Conservation (phyloP, 106 monocot genomes). For the Allium cepa region DNA sequence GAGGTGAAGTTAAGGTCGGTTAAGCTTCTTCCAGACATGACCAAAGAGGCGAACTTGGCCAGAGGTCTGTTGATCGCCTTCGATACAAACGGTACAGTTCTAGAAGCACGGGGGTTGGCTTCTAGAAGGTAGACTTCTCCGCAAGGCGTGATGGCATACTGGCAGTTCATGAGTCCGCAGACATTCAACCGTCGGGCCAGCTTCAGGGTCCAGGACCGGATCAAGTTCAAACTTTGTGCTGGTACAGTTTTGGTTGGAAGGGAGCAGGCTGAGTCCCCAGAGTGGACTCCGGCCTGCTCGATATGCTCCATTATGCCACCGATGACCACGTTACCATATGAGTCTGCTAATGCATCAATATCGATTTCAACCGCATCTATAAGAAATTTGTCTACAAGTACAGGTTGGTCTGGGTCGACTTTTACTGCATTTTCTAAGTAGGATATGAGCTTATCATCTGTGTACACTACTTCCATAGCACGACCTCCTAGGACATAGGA, state of each 20-base stretch:
- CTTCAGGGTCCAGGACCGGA: conserved; percentile 71
- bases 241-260: conserved; percentile 89
- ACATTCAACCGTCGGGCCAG: conserved; percentile 71
- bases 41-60: conserved; percentile 89
- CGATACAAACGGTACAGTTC: conserved; percentile 94
- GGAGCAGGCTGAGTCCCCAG: conserved; percentile 93
- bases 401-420: conserved; percentile 91
- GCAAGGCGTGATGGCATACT: conserved; percentile 82
- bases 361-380: conserved; percentile 90
- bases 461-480: conserved; percentile 96
- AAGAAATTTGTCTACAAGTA: conserved; percentile 85
- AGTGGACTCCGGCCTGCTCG: conserved; percentile 97
- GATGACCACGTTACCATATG: conserved; percentile 79
- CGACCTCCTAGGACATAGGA: conserved; percentile 95
- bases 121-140: conserved; percentile 84
- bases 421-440: conserved; percentile 91
- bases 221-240: conserved; percentile 39
- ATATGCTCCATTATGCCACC: conserved; percentile 99
- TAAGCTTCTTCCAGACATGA: conserved; percentile 88
- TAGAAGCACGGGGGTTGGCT: conserved; percentile 94
- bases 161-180: conserved; percentile 97
- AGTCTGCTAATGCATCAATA: conserved; percentile 89
- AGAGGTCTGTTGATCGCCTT: conserved; percentile 95
- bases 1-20: conserved; percentile 51
- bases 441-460: conserved; percentile 67